phyloP scores from a whole-genome alignment of 371 early-diverging fungal genomes.

The Apophysomyces variabilis region DNA sequence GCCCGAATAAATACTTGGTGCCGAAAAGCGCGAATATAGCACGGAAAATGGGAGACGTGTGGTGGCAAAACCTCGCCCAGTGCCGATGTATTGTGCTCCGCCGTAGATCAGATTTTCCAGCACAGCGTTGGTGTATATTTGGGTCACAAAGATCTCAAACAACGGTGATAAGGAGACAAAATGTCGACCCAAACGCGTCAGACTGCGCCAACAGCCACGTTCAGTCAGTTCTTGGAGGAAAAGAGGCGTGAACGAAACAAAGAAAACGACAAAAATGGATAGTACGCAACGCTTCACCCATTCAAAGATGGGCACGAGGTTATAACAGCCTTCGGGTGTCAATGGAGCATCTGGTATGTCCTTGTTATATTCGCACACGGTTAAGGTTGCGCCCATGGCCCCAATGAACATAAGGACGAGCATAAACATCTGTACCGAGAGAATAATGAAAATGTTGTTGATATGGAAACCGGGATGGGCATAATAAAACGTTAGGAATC shows the following conservation, averaged over 20 bases:
- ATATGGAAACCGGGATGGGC: constrained; percentile 92
- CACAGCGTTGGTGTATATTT: constrained; percentile 86
- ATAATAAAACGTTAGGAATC: constrained; percentile 89
- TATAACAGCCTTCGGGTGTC: constrained; percentile 68
- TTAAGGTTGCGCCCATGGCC: constrained; percentile 68
- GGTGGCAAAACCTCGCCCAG: constrained; percentile 93
- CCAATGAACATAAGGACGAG: constrained; percentile 77
- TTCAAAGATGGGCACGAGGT: constrained; percentile 74
- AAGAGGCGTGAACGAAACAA: constrained; percentile 85
- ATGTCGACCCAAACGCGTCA: constrained; percentile 80
- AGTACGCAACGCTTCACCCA: constrained; percentile 87
- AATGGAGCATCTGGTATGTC: constrained; percentile 54
- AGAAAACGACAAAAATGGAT: constrained; percentile 78
- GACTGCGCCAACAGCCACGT: constrained; percentile 78
- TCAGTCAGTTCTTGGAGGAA: constrained; percentile 88
- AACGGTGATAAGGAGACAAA: constrained; percentile 84
- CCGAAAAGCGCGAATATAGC: constrained; percentile 81
- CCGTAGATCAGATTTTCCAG: constrained; percentile 83
- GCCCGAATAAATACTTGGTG: constrained; percentile 81
- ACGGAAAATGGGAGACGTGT: constrained; percentile 78
- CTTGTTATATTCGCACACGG: constrained; percentile 56
- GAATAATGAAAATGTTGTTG: constrained; percentile 90
- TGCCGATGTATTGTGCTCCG: constrained; percentile 88
- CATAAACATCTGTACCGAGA: constrained; percentile 86
- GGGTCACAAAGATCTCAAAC: constrained; percentile 91